Evolutionary conservation across 805 yeast genomes (phyloP), one percentile per base, ranked within the genome.

Genomic region (Blastobotrys muscicola): DNA sequence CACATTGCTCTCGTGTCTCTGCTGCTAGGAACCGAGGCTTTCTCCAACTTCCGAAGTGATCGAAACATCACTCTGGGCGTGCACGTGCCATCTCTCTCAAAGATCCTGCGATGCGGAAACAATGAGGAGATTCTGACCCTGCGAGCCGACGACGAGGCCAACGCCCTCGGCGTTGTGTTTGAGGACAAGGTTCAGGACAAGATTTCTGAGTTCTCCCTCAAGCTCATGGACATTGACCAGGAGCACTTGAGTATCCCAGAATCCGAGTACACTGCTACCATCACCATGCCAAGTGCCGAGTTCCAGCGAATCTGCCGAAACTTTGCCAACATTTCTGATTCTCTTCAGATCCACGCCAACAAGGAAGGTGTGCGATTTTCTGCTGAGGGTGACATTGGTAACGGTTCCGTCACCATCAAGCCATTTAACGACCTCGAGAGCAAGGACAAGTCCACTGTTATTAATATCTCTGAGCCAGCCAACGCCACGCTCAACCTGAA

Each of bases 171-270:
- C 53, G 67, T 94, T 52, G 77, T 85, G 39, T 92, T 92, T 59
- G 98, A 92, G 70, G 97, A 90, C 65, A 77, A 84, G 55, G 78
- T 76, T 66, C 85, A 79, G 66, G 97, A 89, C 59, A 78, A 95
- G 61, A 83, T 90, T 50, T 82, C 94, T 50, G 97, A 90, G 70
- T 92, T 84, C 67, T 75, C 82, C 40, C 74, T 92, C 61, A 87
- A 87, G 64, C 75, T 92, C 61, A 87, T 92, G 95, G 95, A 90
- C 60, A 86, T 92, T 53, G 97, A 92, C 63, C 85, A 94, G 42
- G 97, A 92, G 61, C 85, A 85, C 68, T 76, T 92, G 57, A 81
- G 84, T 56, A 85, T 92, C 61, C 97, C 94, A 55, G 97, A 87
- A 55, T 80, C 89, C 78, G 94, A 85, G 50, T 84, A 83, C 62